Evolutionary conservation across 495 filamentous ascomycete species (phyloP), one percentile per base, ranked within the genome.

Genomic region (Beverwykella pulmonaria): DNA sequence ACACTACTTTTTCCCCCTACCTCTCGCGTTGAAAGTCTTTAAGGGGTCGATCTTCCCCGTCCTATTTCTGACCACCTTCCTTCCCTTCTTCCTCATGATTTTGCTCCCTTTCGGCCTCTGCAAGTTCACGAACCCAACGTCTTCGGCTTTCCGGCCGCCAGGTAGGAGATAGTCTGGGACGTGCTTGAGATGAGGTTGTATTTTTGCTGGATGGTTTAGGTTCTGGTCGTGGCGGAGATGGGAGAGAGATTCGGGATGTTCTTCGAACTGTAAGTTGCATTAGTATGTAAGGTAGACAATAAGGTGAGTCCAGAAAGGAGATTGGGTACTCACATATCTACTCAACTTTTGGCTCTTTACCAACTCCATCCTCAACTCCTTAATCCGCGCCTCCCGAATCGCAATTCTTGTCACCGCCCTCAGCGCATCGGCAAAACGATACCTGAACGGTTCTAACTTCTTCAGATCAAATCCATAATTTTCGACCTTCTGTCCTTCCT

Each of bases 81-180:
- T 90, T 57, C 88, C 82, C 74, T 92, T 91, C 70, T 91, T 89
- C 68, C 90, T 90, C 36, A 53, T 30, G 85, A 8, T 12, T 25
- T 32, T 57, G 19, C 20, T 23, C 2, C 44, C 27, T 25, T 59
- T 61, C 20, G 80, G 77, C 79, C 92, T 96, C 69, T 84, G 80
- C 68, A 97, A 83, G 0, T 88, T 84, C 39, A 96, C 90, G 72
- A 90, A 93, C 1, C 88, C 86, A 30, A 89, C 79, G 52, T 87
- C 53, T 36, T 59, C 56, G 19, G 56, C 81, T 71, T 84, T 87
- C 0, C 90, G 92, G 67, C 90, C 92, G 23, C 81, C 83, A 0
- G 94, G 94, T 71, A 99, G 82, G 50, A 99, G 77, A 77, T 99
- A 99, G 25, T 96, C 92, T 0, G 94, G 94, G 1, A 99, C 91